phyloP scores from a whole-genome alignment of 805 yeast genomes.

The Yarrowia divulgata region DNA sequence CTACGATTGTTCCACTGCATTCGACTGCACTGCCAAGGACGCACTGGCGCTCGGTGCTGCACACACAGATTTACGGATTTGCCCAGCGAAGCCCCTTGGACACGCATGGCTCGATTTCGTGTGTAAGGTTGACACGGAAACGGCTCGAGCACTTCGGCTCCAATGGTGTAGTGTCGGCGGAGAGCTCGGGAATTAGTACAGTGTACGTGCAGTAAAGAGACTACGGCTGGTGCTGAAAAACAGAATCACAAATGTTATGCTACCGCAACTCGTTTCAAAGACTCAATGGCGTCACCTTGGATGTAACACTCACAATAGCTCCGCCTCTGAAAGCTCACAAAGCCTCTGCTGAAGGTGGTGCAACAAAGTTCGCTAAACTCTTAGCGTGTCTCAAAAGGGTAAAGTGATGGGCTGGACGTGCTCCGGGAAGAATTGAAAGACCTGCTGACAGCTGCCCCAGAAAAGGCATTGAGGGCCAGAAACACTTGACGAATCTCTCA shows the following conservation, averaged over 20 bases:
- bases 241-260: neutral
- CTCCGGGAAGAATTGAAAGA: neutral
- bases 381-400: constrained; percentile 26
- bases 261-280: neutral
- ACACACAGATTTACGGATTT: neutral
- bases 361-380: constrained; percentile 32
- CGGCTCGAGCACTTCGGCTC: neutral
- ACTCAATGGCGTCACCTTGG: constrained; percentile 18
- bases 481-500: neutral
- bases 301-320: neutral
- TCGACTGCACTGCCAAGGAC: constrained; percentile 27
- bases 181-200: too few relatives aligned
- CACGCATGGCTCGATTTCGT: constrained; percentile 21
- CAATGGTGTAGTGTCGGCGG: neutral
- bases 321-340: constrained; percentile 7
- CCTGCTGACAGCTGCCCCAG: neutral
- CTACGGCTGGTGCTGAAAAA: constrained; percentile 3
- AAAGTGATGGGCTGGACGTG: constrained; percentile 29
- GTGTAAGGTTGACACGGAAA: constrained; percentile 15
- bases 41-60: constrained; percentile 7
- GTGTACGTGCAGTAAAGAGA: neutral
- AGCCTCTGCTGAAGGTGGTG: neutral
- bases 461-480: too few relatives aligned
- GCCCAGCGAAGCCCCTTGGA: constrained; percentile 14
- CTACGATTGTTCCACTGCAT: constrained; percentile 3